Evolutionary conservation across 2,329 filamentous ascomycete species (phyloP).

Genomic region (Colletotrichum karsti): DNA sequence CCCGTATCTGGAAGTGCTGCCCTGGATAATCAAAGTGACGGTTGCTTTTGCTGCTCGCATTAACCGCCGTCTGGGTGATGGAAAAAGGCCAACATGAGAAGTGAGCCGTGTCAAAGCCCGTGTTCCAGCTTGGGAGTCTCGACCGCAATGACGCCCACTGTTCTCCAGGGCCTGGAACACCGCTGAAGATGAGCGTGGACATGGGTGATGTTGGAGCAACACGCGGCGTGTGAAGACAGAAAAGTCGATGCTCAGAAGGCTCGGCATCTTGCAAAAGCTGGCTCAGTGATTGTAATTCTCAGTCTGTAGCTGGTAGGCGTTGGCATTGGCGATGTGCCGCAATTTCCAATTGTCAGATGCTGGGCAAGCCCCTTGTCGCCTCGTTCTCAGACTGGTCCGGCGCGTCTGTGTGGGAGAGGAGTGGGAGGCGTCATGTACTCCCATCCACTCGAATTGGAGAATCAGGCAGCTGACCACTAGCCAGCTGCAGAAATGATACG

Average conservation of each 20-base stretch:
- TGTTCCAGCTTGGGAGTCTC: conserved; percentile 5
- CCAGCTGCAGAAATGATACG: conserved; percentile 18
- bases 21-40: background rate
- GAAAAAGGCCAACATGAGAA: background rate
- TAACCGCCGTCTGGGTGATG: conserved; percentile 3
- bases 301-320: background rate
- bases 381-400: conserved; percentile 18
- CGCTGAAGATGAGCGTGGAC: conserved; percentile 3
- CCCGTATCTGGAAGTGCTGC: background rate
- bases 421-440: background rate
- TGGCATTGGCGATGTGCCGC: background rate
- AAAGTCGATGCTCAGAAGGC: conserved; percentile 10
- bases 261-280: conserved; percentile 8
- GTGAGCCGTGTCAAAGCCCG: conserved; percentile 20
- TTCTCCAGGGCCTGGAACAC: background rate
- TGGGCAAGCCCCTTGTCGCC: background rate
- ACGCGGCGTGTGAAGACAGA: conserved; percentile 1
- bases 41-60: background rate
- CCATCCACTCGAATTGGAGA: conserved; percentile 9
- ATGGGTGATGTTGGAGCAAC: conserved; percentile 17
- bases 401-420: conserved; percentile 8
- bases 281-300: background rate
- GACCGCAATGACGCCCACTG: conserved; percentile 5
- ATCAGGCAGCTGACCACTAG: conserved; percentile 25
- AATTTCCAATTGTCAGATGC: background rate